Conservation (phyloP, 1,284 basidiomycete species). For the Vanrija sp. region DNA sequence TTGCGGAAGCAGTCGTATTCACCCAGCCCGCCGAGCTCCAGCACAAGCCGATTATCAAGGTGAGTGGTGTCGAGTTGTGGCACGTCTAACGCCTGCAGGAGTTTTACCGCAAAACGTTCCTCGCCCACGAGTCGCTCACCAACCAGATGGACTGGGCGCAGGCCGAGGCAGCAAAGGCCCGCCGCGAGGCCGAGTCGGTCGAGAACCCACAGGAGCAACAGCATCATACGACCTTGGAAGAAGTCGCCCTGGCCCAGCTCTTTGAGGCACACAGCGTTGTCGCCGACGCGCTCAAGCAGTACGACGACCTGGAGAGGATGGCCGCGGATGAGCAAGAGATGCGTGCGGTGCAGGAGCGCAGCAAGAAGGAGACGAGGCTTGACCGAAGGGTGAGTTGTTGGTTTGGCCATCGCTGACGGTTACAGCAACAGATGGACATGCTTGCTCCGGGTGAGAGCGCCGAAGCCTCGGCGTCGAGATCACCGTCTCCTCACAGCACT, state of each 20-base stretch:
- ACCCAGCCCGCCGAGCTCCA: constrained; percentile 37
- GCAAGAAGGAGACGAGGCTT: constrained; percentile 46
- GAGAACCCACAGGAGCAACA: background rate
- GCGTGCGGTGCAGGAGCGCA: constrained; percentile 43
- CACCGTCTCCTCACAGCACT: constrained; percentile 27
- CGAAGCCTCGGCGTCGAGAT: constrained; percentile 31
- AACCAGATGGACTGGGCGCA: constrained; percentile 51
- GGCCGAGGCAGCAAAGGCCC: constrained; percentile 45
- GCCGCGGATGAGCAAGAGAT: constrained; percentile 39
- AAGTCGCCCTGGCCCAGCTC: constrained; percentile 37
- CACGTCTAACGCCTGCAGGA: constrained; percentile 29
- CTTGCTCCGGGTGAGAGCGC: constrained; percentile 7
- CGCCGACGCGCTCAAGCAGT: constrained; percentile 37
- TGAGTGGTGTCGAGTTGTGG: constrained; percentile 15
- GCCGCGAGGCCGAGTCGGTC: constrained; percentile 13
- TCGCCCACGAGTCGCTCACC: constrained; percentile 45
- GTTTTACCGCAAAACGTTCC: constrained; percentile 46
- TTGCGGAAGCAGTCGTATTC: constrained; percentile 37
- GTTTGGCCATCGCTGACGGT: constrained; percentile 18
- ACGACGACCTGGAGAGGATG: constrained; percentile 42
- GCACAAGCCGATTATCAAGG: constrained; percentile 32
- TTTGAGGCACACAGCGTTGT: constrained; percentile 40
- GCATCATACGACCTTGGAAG: constrained; percentile 24
- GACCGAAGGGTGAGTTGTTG: constrained; percentile 16
- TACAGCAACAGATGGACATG: constrained; percentile 16